These are phyloP conservation scores for Microbotryum silenes-acaulis DNA, from an alignment of 1,284 basidiomycete species.

Conservation along the genomic window DNA sequence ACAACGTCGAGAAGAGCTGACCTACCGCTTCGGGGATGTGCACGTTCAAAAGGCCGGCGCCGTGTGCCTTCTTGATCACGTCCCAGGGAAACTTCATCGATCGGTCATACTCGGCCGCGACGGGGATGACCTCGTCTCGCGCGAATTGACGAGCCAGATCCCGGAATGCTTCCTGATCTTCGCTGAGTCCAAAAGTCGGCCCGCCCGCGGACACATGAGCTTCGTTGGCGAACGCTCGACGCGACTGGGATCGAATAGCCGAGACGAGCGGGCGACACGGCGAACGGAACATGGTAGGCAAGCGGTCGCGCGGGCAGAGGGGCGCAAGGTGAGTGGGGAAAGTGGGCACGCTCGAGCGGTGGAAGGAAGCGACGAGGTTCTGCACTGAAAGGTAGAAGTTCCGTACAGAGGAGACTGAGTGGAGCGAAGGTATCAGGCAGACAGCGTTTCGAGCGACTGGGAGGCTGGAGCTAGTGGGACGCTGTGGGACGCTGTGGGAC, in stretches of 20 bases:
- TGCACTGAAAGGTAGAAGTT: too few species aligned
- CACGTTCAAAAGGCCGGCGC: conserved; percentile 45
- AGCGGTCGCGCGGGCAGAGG: not conserved
- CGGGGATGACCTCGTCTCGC: conserved; percentile 47
- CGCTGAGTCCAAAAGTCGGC: conserved; percentile 17
- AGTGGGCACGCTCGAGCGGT: too few species aligned
- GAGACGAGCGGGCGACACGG: too few species aligned
- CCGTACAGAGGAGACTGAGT: too few species aligned
- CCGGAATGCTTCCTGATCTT: conserved; percentile 25
- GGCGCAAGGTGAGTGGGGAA: not conserved
- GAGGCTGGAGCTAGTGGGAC: too few species aligned
- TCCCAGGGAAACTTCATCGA: conserved; percentile 50
- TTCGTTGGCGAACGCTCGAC: conserved; percentile 4
- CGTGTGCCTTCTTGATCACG: conserved; percentile 49
- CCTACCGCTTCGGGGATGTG: conserved; percentile 45
- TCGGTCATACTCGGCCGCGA: conserved; percentile 46
- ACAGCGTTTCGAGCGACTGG: too few species aligned
- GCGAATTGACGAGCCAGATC: conserved; percentile 48
- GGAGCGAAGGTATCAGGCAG: too few species aligned
- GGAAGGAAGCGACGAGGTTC: too few species aligned
- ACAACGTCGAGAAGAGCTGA: not conserved
- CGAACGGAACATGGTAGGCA: not conserved
- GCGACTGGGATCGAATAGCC: too few species aligned
- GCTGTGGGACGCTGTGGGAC: too few species aligned
- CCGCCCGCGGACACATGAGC: conserved; percentile 7